phyloP scores from a whole-genome alignment of 257 asterid species.

The Primulina eburnea region DNA sequence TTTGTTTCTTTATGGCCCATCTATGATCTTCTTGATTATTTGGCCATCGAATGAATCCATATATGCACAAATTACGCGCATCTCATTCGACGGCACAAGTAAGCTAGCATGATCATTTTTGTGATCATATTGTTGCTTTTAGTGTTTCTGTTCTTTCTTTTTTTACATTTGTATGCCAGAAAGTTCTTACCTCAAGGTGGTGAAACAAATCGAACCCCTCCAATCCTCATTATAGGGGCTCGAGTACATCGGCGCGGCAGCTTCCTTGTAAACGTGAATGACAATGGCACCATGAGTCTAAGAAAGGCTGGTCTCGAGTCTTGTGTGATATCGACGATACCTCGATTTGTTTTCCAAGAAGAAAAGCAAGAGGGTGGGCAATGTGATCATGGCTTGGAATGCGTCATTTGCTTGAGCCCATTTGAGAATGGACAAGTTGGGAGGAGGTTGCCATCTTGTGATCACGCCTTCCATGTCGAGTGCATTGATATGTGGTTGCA shows the following conservation, averaged over 20 bases:
- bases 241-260: background rate
- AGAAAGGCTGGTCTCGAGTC: background rate
- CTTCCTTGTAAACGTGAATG: background rate
- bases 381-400: background rate
- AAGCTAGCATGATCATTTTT: background rate
- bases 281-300: background rate
- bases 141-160: background rate
- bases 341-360: background rate
- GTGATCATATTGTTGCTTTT: background rate
- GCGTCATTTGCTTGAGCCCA: background rate
- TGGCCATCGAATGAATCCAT: background rate
- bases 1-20: background rate
- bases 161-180: background rate
- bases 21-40: too few species aligned
- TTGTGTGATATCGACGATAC: background rate
- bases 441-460: background rate
- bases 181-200: background rate
- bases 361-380: background rate
- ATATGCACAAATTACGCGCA: background rate
- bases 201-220: background rate
- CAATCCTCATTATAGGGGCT: background rate
- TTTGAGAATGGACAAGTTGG: background rate
- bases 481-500: slow-evolving; percentile 87
- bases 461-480: slow-evolving; percentile 44
- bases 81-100: too few species aligned